A percentile compares a stretch with the other conserved stretches of the same genome.
These are phyloP conservation scores for Trichophyton benhamiae DNA, from an alignment of 2,329 filamentous ascomycete species.

Conservation along the genomic window DNA sequence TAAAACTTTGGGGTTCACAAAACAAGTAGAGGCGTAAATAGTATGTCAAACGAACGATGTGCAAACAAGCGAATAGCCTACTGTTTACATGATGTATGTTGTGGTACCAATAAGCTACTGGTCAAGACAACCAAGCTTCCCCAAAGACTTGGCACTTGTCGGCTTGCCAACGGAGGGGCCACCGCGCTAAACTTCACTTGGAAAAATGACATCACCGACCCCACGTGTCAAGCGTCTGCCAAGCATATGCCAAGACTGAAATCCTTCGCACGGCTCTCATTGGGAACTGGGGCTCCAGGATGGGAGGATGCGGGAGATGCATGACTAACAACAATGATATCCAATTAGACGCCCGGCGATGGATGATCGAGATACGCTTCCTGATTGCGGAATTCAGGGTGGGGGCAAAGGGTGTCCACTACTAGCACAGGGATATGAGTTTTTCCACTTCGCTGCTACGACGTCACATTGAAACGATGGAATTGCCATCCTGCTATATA, in stretches of 20 bases:
- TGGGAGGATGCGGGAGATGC: background rate
- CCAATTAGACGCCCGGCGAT: background rate
- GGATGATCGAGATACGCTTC: background rate
- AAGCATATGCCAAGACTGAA: background rate
- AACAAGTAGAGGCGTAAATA: no score
- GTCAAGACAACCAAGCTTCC: background rate
- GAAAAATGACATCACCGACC: background rate
- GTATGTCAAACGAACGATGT: no score
- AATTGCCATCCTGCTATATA: background rate
- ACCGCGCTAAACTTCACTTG: background rate
- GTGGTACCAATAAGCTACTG: background rate
- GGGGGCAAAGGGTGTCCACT: background rate
- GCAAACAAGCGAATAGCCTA: no score
- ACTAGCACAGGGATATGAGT: background rate
- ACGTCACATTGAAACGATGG: background rate
- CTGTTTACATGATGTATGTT: background rate
- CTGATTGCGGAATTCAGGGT: background rate
- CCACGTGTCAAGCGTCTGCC: background rate
- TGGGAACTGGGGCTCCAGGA: no score
- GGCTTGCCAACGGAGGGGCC: background rate
- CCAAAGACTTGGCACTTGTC: background rate
- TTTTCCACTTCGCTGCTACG: background rate
- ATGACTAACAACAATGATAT: background rate
- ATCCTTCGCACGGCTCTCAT: no score
- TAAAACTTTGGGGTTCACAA: no score